These are phyloP conservation scores for Phaeoacremonium minimum DNA, from an alignment of 2,329 filamentous ascomycete genomes.

Conservation along the genomic window DNA sequence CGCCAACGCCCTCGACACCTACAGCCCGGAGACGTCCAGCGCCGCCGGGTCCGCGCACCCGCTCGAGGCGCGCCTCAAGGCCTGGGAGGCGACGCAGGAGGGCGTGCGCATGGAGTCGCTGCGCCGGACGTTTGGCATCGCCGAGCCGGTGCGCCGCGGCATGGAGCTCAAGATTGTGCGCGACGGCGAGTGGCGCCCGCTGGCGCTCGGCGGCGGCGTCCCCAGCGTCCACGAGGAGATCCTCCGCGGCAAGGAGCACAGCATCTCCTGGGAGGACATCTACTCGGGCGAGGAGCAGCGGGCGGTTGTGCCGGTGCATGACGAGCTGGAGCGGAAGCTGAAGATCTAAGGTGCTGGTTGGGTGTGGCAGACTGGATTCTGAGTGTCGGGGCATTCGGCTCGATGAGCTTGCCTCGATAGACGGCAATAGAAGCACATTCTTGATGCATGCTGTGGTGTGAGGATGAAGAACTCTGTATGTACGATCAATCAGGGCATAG, in stretches of 20 bases:
- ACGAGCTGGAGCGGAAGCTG: conserved; percentile 90
- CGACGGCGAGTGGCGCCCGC: conserved; percentile 75
- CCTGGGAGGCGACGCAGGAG: conserved; percentile 90
- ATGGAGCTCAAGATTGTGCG: conserved; percentile 93
- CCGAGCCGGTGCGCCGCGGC: conserved; percentile 83
- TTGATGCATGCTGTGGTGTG: too few relatives aligned
- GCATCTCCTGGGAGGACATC: conserved; percentile 89
- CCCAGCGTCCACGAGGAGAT: conserved; percentile 85
- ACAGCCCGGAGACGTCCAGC: conserved; percentile 32
- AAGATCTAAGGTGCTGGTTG: conserved; percentile 58
- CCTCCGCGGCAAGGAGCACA: conserved; percentile 71
- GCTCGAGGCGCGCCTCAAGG: conserved; percentile 81
- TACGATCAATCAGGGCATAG: background rate
- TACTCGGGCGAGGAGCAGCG: conserved; percentile 75
- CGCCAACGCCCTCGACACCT: conserved; percentile 49
- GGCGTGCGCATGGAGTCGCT: conserved; percentile 82
- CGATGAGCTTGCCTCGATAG: background rate
- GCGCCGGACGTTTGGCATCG: conserved; percentile 83
- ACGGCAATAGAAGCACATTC: too few relatives aligned
- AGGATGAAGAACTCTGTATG: background rate
- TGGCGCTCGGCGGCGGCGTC: conserved; percentile 58
- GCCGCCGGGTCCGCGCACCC: conserved; percentile 72
- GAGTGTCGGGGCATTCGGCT: background rate
- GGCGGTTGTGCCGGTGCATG: conserved; percentile 70
- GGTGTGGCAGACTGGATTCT: background rate